Evolutionary conservation across 148 eudicot genomes (phyloP).

Genomic region (Bassia scoparia): DNA sequence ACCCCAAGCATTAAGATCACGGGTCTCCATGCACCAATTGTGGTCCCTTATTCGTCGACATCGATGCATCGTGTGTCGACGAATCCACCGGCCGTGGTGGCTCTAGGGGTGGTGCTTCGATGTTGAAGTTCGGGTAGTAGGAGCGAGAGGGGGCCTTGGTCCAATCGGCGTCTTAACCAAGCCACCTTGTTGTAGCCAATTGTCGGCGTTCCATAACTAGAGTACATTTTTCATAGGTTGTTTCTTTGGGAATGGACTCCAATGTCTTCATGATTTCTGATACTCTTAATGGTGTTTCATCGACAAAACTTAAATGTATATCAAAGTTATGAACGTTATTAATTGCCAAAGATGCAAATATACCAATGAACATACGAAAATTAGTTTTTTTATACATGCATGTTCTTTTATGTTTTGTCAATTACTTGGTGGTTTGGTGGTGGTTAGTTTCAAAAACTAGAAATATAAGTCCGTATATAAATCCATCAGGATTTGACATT

Average conservation of each 20-base stretch:
- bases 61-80: slow-evolving; percentile 26
- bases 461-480: no score
- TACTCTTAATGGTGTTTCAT: slow-evolving; percentile 37
- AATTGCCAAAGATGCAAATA: no score
- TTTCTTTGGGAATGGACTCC: slow-evolving; percentile 40
- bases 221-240: slow-evolving; percentile 46
- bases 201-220: slow-evolving; percentile 52
- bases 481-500: no score
- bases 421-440: no score
- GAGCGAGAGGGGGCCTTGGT: slow-evolving; percentile 38
- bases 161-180: slow-evolving; percentile 43
- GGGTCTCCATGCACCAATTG: no score
- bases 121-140: slow-evolving; percentile 33
- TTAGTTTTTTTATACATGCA: no score
- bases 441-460: no score
- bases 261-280: slow-evolving; percentile 31
- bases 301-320: slow-evolving; percentile 43
- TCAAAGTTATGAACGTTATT: no score
- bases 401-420: no score
- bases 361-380: no score
- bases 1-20: slow-evolving; percentile 31
- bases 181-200: no score
- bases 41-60: no score
- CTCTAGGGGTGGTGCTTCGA: not conserved
- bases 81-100: not conserved